A percentile compares a stretch with the other conserved stretches of the same genome.
phyloP scores from a whole-genome alignment of 78 protist genomes.

The Dictyostelium intermedium region DNA sequence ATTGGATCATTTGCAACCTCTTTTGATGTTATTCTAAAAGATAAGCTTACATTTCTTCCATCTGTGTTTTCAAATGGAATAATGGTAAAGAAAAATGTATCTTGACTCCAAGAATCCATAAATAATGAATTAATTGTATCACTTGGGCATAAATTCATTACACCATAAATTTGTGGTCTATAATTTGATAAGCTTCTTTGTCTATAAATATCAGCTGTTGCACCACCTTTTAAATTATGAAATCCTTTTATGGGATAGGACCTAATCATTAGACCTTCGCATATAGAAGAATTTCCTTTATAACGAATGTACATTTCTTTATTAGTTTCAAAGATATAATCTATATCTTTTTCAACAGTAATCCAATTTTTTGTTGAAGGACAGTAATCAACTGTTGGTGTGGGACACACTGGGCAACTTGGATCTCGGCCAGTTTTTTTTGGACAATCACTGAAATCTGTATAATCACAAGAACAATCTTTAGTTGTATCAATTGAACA shows the following conservation, averaged over 20 bases:
- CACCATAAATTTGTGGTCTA: not conserved
- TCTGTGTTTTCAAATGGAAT: not conserved
- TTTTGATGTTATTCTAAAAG: not conserved
- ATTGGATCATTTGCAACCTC: not conserved
- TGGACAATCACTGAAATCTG: not conserved
- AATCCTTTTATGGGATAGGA: not conserved
- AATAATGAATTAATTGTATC: not conserved
- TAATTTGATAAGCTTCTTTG: not conserved
- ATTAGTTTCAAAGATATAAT: not conserved
- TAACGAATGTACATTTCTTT: not conserved
- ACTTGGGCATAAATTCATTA: slow-evolving; percentile 46
- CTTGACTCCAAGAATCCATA: not conserved
- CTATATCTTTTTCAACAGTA: not conserved
- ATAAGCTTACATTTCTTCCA: not conserved
- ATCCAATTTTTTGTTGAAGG: not conserved
- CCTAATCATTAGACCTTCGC: slow-evolving; percentile 30
- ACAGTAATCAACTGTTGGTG: not conserved
- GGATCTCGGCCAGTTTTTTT: not conserved
- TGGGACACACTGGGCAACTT: not conserved
- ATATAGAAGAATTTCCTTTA: slow-evolving; percentile 2
- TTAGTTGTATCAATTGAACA: not conserved
- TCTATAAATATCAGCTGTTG: not conserved
- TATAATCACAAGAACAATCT: slow-evolving; percentile 60
- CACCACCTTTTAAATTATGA: not conserved
- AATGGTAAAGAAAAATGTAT: slow-evolving; percentile 38